A percentile compares a stretch with the other conserved stretches of the same genome.
Evolutionary conservation across 2,329 filamentous ascomycete species (phyloP).

Genomic region (Xylariales sp.): DNA sequence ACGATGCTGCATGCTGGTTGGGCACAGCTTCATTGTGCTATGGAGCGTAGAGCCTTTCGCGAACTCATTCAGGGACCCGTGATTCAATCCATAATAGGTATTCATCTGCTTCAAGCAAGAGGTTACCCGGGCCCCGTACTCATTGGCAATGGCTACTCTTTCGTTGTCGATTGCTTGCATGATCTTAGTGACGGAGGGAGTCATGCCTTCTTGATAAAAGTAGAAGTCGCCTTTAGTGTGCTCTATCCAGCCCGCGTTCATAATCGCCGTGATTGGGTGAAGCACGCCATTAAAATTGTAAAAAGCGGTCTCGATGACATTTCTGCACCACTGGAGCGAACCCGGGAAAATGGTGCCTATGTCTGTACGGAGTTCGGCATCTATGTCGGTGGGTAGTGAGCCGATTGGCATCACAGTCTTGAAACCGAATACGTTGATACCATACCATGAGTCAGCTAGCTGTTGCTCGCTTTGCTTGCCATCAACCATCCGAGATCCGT

Average conservation of each 20-base stretch:
- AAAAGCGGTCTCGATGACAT: constrained; percentile 34
- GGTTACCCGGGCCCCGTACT: constrained; percentile 18
- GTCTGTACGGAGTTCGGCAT: constrained; percentile 12
- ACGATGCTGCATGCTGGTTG: constrained; percentile 32
- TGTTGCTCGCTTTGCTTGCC: constrained; percentile 14
- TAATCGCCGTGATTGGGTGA: constrained; percentile 34
- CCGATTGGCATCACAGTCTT: constrained; percentile 35
- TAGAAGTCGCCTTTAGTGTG: constrained; percentile 37
- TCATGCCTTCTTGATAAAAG: constrained; percentile 37
- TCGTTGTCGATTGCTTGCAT: constrained; percentile 36
- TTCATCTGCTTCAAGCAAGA: constrained; percentile 36
- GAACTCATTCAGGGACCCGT: constrained; percentile 28
- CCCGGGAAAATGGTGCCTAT: constrained; percentile 30
- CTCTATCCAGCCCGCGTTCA: constrained; percentile 38
- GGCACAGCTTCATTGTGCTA: constrained; percentile 37
- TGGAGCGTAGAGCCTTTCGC: constrained; percentile 29
- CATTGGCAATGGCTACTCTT: constrained; percentile 28
- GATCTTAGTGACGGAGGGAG: constrained; percentile 33
- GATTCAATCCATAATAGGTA: constrained; percentile 27
- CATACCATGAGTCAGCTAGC: constrained; percentile 15
- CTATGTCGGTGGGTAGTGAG: constrained; percentile 29
- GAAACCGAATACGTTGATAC: constrained; percentile 31
- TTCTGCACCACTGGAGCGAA: constrained; percentile 35
- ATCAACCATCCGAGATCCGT: constrained; percentile 32
- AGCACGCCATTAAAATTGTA: constrained; percentile 39